Percentiles rank a stretch among this genome's conserved stretches.
Evolutionary conservation across 139 green algal species (phyloP).

Genomic region (Coccomyxa sp.): DNA sequence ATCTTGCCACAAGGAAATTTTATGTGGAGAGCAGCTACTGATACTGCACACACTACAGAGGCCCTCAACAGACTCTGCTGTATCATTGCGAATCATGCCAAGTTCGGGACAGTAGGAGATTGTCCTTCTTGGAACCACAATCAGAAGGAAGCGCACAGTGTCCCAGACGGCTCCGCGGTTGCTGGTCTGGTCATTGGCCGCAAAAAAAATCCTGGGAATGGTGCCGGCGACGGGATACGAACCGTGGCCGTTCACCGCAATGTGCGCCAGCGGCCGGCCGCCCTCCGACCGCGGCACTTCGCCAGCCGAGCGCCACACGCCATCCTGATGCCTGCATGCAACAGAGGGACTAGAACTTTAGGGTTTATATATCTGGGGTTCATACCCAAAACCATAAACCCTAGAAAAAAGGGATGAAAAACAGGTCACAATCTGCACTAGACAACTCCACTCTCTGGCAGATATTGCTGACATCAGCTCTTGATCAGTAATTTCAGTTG

Average conservation of each 20-base stretch:
- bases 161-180: neutral
- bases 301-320: constrained; percentile 15
- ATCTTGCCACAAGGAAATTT: neutral
- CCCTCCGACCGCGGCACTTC: constrained; percentile 8
- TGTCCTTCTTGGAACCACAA: neutral
- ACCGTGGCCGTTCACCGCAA: constrained; percentile 26
- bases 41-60: neutral
- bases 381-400: neutral
- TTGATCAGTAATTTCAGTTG: too few species aligned
- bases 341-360: neutral
- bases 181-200: constrained; percentile 23
- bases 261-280: constrained; percentile 12
- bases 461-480: neutral
- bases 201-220: constrained; percentile 15
- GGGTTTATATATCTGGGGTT: neutral
- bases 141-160: neutral
- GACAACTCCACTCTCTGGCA: neutral
- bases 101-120: neutral
- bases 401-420: neutral
- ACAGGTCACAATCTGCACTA: neutral
- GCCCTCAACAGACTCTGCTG: neutral
- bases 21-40: neutral
- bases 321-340: constrained; percentile 25
- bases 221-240: constrained; percentile 12
- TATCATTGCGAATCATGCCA: neutral